Conservation (phyloP, 2,329 filamentous ascomycete species). For the Rhynchosporium graminicola region DNA sequence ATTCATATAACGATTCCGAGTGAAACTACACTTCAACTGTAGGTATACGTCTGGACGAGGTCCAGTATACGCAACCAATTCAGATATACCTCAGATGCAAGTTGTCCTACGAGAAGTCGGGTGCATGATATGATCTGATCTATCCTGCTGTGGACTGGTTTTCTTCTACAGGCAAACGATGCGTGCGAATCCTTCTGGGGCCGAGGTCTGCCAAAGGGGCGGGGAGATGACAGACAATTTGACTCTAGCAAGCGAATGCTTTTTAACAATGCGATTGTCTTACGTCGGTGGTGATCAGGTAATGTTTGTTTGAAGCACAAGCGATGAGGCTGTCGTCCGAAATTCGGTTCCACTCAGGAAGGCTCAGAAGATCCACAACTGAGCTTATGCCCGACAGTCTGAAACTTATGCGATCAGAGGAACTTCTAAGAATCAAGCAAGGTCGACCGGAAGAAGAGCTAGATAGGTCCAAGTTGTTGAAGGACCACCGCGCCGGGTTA, state of each 20-base stretch:
- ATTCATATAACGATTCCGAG: background rate
- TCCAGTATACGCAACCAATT: slow-evolving; percentile 1
- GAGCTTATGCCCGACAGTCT: slow-evolving; percentile 2
- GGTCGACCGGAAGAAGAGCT: background rate
- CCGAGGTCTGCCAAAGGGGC: background rate
- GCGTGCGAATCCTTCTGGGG: background rate
- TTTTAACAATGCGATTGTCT: background rate
- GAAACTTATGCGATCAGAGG: slow-evolving; percentile 2
- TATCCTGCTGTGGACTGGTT: slow-evolving; percentile 2
- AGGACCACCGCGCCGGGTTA: background rate
- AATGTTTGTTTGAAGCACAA: slow-evolving; percentile 11
- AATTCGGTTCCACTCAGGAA: slow-evolving; percentile 1
- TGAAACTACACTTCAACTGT: background rate
- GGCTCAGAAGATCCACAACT: background rate
- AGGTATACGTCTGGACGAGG: background rate
- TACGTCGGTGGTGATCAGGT: background rate
- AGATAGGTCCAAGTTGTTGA: background rate
- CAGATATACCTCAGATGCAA: slow-evolving; percentile 12
- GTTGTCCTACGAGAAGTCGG: background rate
- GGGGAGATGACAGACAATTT: background rate
- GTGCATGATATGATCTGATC: slow-evolving; percentile 11
- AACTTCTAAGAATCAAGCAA: background rate
- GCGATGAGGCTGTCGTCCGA: slow-evolving; percentile 3
- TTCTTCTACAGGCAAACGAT: background rate
- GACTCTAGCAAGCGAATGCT: background rate